phyloP scores from a whole-genome alignment of 305 asterid genomes.

The Andrographis paniculata region DNA sequence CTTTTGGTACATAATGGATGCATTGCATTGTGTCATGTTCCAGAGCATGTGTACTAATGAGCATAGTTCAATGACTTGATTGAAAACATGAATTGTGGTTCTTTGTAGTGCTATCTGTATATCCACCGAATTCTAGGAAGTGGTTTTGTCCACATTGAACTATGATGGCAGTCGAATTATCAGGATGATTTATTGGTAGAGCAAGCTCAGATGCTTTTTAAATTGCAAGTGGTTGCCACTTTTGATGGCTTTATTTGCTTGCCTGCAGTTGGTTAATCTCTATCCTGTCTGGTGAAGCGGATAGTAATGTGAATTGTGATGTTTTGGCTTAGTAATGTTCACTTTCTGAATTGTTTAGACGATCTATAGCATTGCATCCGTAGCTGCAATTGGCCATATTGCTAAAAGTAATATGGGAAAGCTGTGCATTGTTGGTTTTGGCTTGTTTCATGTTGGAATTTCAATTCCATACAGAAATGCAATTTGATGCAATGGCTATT shows the following conservation, averaged over 20 bases:
- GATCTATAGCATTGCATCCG: constrained; percentile 6
- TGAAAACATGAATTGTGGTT: background rate
- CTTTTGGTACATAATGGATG: no score
- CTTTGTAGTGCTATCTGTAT: background rate
- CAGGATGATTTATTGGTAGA: constrained; percentile 1
- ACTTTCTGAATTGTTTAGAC: background rate
- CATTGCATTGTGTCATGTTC: no score
- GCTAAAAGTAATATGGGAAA: background rate
- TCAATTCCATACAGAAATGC: constrained; percentile 13
- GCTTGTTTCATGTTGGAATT: constrained; percentile 8
- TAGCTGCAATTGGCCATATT: constrained; percentile 1
- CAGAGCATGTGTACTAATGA: no score
- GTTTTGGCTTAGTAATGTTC: constrained; percentile 2
- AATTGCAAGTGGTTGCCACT: background rate
- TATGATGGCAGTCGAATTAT: constrained; percentile 2
- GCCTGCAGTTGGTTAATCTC: background rate
- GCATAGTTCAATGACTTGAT: no score
- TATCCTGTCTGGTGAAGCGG: constrained; percentile 4
- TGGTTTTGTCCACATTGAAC: constrained; percentile 3
- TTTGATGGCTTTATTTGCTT: background rate
- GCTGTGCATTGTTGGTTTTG: constrained; percentile 3
- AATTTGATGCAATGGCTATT: constrained; percentile 1
- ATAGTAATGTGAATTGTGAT: constrained; percentile 13
- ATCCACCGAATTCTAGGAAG: constrained; percentile 3
- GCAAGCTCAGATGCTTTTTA: background rate